phyloP scores from a whole-genome alignment of 495 filamentous ascomycete species.

The Podospora pseudoanserina region DNA sequence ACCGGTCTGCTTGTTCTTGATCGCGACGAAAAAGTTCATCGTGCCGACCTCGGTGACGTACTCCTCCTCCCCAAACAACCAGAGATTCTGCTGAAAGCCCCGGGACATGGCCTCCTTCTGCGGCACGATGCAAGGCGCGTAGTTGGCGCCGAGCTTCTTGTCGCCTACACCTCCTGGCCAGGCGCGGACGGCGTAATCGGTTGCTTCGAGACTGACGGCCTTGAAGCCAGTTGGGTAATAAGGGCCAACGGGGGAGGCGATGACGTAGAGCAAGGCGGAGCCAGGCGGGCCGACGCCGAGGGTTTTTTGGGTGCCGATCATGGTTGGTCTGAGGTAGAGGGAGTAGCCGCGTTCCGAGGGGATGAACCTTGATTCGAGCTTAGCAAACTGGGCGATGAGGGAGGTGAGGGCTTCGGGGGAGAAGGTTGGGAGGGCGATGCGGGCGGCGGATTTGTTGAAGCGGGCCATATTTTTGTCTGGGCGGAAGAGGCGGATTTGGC shows the following conservation, averaged over 20 bases:
- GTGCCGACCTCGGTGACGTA: slow-evolving; percentile 95
- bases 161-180: slow-evolving; percentile 97
- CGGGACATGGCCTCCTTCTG: slow-evolving; percentile 84
- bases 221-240: slow-evolving; percentile 99
- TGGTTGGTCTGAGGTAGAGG: slow-evolving; percentile 88
- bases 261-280: slow-evolving; percentile 85
- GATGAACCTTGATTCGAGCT: slow-evolving; percentile 83
- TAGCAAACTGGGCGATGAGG: slow-evolving; percentile 72
- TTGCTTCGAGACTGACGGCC: slow-evolving; percentile 88
- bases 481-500: slow-evolving; percentile 81
- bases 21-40: slow-evolving; percentile 91
- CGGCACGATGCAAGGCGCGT: slow-evolving; percentile 91
- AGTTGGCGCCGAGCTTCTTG: slow-evolving; percentile 97
- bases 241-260: slow-evolving; percentile 93
- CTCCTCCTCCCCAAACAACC: slow-evolving; percentile 93
- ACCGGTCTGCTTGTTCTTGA: slow-evolving; percentile 77
- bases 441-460: slow-evolving; percentile 80
- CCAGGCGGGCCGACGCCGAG: slow-evolving; percentile 89
- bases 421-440: slow-evolving; percentile 89
- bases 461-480: slow-evolving; percentile 94
- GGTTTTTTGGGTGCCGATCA: slow-evolving; percentile 94
- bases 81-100: slow-evolving; percentile 96
- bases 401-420: slow-evolving; percentile 66
- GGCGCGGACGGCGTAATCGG: slow-evolving; percentile 89
- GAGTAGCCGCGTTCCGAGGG: slow-evolving; percentile 81